Conservation (phyloP, 2,329 filamentous ascomycete species). For the Ophiostoma sp. region DNA sequence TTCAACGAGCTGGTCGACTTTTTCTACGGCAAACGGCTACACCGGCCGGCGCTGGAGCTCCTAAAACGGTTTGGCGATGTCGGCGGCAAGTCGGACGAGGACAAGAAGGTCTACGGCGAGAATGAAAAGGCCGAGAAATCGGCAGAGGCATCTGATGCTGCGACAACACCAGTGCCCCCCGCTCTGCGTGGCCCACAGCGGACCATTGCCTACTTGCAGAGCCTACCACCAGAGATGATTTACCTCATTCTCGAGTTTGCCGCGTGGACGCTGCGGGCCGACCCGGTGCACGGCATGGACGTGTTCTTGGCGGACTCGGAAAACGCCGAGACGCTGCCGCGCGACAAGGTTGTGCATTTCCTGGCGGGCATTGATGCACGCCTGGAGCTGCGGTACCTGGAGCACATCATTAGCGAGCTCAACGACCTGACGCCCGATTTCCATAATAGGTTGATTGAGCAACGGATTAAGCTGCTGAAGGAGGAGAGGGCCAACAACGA, state of each 20-base stretch:
- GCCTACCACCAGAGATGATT: slow-evolving; percentile 80
- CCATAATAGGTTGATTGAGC: slow-evolving; percentile 78
- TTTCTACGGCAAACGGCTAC: slow-evolving; percentile 90
- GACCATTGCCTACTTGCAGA: slow-evolving; percentile 88
- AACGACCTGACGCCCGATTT: slow-evolving; percentile 82
- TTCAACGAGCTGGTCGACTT: slow-evolving; percentile 98
- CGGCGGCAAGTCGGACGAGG: slow-evolving; percentile 44
- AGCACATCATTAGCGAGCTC: slow-evolving; percentile 86
- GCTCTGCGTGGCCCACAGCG: slow-evolving; percentile 75
- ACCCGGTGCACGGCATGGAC: slow-evolving; percentile 80
- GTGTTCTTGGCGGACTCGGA: slow-evolving; percentile 91
- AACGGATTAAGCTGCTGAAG: slow-evolving; percentile 62
- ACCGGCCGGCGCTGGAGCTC: slow-evolving; percentile 80
- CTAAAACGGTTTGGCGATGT: slow-evolving; percentile 75
- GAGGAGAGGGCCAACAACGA: slow-evolving; percentile 33
- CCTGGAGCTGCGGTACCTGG: slow-evolving; percentile 79
- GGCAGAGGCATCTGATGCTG: slow-evolving; percentile 29
- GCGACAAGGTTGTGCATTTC: slow-evolving; percentile 73
- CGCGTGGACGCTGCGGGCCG: slow-evolving; percentile 76
- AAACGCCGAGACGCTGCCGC: slow-evolving; percentile 86
- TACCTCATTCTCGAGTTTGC: slow-evolving; percentile 90
- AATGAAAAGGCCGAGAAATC: background rate
- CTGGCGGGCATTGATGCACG: slow-evolving; percentile 66
- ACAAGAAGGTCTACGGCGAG: background rate
- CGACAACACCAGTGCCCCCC: slow-evolving; percentile 34